Percentiles rank a stretch among this genome's conserved stretches.
Conservation (phyloP, 2,329 filamentous ascomycete genomes). For the Acarospora socialis region DNA sequence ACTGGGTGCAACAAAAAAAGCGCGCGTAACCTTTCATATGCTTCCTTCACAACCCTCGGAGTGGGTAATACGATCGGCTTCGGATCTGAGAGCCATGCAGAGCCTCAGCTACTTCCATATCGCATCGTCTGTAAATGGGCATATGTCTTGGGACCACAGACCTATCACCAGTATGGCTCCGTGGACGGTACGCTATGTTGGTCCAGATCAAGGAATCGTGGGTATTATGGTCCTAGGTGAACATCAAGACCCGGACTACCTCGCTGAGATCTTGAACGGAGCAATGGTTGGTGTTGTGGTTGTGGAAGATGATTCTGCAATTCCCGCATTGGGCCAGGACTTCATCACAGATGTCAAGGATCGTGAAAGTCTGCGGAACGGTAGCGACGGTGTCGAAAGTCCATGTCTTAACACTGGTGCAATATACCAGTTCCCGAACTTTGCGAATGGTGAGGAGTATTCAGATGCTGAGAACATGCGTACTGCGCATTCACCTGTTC, state of each 20-base stretch:
- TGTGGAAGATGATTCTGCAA: constrained; percentile 26
- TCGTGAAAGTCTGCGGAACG: not conserved
- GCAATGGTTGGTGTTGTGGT: constrained; percentile 39
- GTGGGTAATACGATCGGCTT: constrained; percentile 32
- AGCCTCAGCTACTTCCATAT: constrained; percentile 47
- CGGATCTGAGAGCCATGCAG: constrained; percentile 42
- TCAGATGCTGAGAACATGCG: too few species aligned
- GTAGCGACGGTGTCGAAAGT: constrained; percentile 3
- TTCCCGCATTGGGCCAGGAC: not conserved
- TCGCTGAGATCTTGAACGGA: constrained; percentile 39
- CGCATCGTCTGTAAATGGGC: constrained; percentile 17
- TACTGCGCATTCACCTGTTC: too few species aligned
- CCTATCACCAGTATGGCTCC: constrained; percentile 33
- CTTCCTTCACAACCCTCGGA: constrained; percentile 33
- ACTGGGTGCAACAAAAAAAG: constrained; percentile 25
- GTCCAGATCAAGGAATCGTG: constrained; percentile 29
- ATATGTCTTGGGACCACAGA: constrained; percentile 30
- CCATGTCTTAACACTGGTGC: too few species aligned
- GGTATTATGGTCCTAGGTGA: constrained; percentile 40
- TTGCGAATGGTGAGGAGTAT: too few species aligned
- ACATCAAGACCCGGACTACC: constrained; percentile 30
- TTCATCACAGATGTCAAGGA: constrained; percentile 13
- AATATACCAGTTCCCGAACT: too few species aligned
- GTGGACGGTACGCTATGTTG: constrained; percentile 36
- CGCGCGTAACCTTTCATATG: constrained; percentile 27